Percentiles rank a stretch among this genome's conserved stretches.
phyloP scores from a whole-genome alignment of 768 basidiomycete genomes.

The Fistulinella prunicolor region DNA sequence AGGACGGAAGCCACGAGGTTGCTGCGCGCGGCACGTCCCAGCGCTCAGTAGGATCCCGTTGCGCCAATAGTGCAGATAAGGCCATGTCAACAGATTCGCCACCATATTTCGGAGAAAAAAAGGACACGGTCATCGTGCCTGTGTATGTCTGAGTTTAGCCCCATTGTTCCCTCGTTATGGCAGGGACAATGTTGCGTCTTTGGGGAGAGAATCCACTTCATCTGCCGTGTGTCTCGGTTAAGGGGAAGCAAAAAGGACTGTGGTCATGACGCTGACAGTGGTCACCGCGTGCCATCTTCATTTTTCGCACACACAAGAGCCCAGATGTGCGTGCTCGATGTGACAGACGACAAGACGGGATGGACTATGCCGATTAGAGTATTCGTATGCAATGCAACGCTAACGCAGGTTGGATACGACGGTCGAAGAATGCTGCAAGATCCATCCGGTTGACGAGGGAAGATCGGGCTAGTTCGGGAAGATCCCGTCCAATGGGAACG shows the following conservation, averaged over 20 bases:
- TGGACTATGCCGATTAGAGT: too few relatives aligned
- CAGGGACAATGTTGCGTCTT: conserved; percentile 27
- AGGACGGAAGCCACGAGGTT: not conserved
- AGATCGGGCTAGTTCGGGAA: conserved; percentile 15
- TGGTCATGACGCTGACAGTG: conserved; percentile 4
- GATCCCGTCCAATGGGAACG: conserved; percentile 19
- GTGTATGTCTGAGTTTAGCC: conserved; percentile 14
- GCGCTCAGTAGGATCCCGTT: not conserved
- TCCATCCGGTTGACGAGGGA: conserved; percentile 18
- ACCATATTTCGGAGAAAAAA: not conserved
- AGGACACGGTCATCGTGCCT: too few relatives aligned
- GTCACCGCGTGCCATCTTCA: conserved; percentile 23
- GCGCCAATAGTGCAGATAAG: too few relatives aligned
- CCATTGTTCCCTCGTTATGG: conserved; percentile 33
- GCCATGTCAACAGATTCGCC: conserved; percentile 15
- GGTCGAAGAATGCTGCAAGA: conserved; percentile 4
- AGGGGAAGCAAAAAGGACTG: conserved; percentile 13
- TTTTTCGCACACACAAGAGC: conserved; percentile 7
- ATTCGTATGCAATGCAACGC: too few relatives aligned
- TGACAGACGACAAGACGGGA: too few relatives aligned
- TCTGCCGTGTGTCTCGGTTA: conserved; percentile 21
- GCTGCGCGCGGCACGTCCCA: too few relatives aligned
- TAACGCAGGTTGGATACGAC: too few relatives aligned
- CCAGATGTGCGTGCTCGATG: too few relatives aligned
- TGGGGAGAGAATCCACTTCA: conserved; percentile 15